Evolutionary conservation across 2,329 filamentous ascomycete species (phyloP).

Genomic region (Ophiocordyceps camponoti-leonardi): DNA sequence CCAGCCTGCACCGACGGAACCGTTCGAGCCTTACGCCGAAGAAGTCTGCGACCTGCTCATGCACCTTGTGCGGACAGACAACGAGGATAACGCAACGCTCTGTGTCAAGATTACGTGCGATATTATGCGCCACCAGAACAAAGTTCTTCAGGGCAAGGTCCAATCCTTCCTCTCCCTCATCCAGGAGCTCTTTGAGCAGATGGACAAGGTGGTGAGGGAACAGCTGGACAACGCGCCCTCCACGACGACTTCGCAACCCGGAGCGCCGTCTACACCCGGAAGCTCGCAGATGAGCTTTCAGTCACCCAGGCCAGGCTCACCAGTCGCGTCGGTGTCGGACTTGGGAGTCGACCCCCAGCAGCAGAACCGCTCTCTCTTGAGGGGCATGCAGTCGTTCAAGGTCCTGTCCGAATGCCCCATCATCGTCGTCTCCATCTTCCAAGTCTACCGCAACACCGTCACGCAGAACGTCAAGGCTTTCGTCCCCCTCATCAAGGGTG

Average conservation of each 20-base stretch:
- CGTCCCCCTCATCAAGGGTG: constrained; percentile 82
- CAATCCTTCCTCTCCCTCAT: constrained; percentile 85
- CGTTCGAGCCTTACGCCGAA: constrained; percentile 72
- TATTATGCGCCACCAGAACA: constrained; percentile 81
- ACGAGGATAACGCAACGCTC: constrained; percentile 96
- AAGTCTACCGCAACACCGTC: constrained; percentile 71
- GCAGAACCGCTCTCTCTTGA: constrained; percentile 62
- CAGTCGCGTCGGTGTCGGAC: constrained; percentile 66
- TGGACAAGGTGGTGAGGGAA: constrained; percentile 87
- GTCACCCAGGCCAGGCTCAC: constrained; percentile 78
- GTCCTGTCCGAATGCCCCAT: constrained; percentile 96
- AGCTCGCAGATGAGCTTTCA: constrained; percentile 58
- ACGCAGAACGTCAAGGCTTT: constrained; percentile 77
- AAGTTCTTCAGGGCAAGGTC: constrained; percentile 60
- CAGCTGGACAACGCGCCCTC: constrained; percentile 69
- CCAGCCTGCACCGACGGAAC: constrained; percentile 53
- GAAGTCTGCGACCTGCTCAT: constrained; percentile 85
- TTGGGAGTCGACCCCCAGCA: constrained; percentile 68
- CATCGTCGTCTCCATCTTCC: constrained; percentile 95
- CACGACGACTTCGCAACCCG: constrained; percentile 30
- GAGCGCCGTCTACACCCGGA: constrained; percentile 48
- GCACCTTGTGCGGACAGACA: constrained; percentile 74
- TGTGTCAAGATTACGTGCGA: constrained; percentile 98
- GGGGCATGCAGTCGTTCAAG: constrained; percentile 98
- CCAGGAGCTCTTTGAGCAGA: constrained; percentile 86